Base-by-base conservation (phyloP, 768 basidiomycete species). In the Lepiota brunneoincarnata region DNA sequence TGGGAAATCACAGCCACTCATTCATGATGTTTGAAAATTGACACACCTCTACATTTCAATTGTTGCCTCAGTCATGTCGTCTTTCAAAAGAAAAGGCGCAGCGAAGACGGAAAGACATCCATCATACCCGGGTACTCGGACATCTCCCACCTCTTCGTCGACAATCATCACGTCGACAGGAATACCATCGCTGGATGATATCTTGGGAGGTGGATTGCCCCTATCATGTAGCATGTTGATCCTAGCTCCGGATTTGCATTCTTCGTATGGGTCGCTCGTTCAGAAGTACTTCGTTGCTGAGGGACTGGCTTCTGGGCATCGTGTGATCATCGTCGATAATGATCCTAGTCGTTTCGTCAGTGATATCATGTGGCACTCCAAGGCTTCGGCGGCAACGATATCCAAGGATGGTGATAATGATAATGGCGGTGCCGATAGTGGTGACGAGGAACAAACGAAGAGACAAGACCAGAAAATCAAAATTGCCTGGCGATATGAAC, bases 401-500 rank as follows among this genome's bases (percentile, higher is more conserved):
- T 54, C 66, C 45, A 63, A 59, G 4, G 68, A 62, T 20, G 70
- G 64, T 14, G 31, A 75, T 18, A 63, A 64, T 24, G 68, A 70
- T 2, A 72, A 67, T 38, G 74, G 79, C 21, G 59, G 60, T 6
- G 49, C 49, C n/a, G 65, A 61, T 24, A 63, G 64, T 21, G 58
- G 69, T 43, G 71, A 67, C 2, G 74, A 71, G 17, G 69, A 72
- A 24, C 76, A 78, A 38, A 72, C 75, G 34, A 65, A 67, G 15
- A 69, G 71, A 11, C 69, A 69, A 23, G 78, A 72, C 38, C 76
- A 82, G 23, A 85, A 84, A 61, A 89, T 95, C 59, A 96, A 90
- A 73, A 98, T 99, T 62, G 97, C 97, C 26, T 99, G 97, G 91
- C 81, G 97, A 64, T 99, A 99, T 69, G 92, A 93, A 63, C 80